Conservation (phyloP, 1,284 basidiomycete species). For the Cryptococcus wingfieldii region DNA sequence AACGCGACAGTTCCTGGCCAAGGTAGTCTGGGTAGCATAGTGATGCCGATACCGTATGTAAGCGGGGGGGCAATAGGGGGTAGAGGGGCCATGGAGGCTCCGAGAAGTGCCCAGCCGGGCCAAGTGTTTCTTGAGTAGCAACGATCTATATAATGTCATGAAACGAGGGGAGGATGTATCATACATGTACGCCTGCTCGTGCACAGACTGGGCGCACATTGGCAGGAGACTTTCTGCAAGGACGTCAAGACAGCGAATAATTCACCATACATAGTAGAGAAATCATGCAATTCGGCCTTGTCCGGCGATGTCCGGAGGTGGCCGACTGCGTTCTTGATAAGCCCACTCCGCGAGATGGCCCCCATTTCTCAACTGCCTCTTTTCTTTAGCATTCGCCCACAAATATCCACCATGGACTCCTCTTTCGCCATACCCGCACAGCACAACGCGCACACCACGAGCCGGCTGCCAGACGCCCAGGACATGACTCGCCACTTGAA, state of each 20-base stretch:
- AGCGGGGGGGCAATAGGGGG: background rate
- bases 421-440: conserved; percentile 25
- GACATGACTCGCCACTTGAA: conserved; percentile 63
- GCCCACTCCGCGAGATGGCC: background rate
- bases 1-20: conserved; percentile 1
- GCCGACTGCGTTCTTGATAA: no score
- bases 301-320: background rate
- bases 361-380: background rate
- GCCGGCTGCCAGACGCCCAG: conserved; percentile 49
- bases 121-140: background rate
- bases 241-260: no score
- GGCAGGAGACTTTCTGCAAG: no score
- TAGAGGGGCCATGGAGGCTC: conserved; percentile 2
- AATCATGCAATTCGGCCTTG: background rate
- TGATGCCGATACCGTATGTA: background rate
- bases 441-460: conserved; percentile 1
- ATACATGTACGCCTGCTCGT: no score
- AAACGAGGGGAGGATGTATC: no score
- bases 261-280: background rate
- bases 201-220: no score
- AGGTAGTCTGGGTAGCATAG: conserved; percentile 3
- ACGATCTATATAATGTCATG: no score
- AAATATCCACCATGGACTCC: conserved; percentile 25
- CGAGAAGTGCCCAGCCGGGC: conserved; percentile 17
- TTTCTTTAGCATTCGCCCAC: background rate